phyloP scores from a whole-genome alignment of 1,139 yeast species.

The Arxiozyma slooffiae region DNA sequence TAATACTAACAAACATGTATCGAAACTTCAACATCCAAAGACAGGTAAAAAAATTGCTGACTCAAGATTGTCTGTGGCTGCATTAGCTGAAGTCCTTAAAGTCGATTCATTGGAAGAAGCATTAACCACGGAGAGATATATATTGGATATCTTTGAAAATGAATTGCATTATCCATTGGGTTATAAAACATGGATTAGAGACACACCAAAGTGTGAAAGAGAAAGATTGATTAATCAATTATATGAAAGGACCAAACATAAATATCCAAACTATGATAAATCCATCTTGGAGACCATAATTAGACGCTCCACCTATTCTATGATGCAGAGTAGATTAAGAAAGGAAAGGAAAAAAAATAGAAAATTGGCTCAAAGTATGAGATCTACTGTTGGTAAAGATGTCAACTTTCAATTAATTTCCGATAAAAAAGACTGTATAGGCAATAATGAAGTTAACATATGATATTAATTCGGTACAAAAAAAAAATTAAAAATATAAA shows the following conservation, averaged over 20 bases:
- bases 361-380: background rate
- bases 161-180: slow-evolving; percentile 63
- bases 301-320: slow-evolving; percentile 66
- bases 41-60: slow-evolving; percentile 31
- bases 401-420: background rate
- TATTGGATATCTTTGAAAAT: slow-evolving; percentile 47
- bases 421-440: background rate
- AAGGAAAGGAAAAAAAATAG: slow-evolving; percentile 43
- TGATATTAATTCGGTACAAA: background rate
- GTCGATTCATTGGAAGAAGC: slow-evolving; percentile 49
- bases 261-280: slow-evolving; percentile 45
- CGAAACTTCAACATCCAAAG: slow-evolving; percentile 1
- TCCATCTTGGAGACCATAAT: slow-evolving; percentile 57
- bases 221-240: slow-evolving; percentile 41
- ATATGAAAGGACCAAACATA: slow-evolving; percentile 37
- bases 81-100: slow-evolving; percentile 45
- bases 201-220: slow-evolving; percentile 49
- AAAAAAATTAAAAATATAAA: too few species aligned
- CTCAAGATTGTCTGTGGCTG: slow-evolving; percentile 48
- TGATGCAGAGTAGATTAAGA: slow-evolving; percentile 72
- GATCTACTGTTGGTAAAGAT: background rate
- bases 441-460: background rate
- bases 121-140: slow-evolving; percentile 47
- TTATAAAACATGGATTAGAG: slow-evolving; percentile 72
- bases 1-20: background rate